Base-by-base conservation (phyloP, 257 asterid genomes). In the Cinchona pubescens region DNA sequence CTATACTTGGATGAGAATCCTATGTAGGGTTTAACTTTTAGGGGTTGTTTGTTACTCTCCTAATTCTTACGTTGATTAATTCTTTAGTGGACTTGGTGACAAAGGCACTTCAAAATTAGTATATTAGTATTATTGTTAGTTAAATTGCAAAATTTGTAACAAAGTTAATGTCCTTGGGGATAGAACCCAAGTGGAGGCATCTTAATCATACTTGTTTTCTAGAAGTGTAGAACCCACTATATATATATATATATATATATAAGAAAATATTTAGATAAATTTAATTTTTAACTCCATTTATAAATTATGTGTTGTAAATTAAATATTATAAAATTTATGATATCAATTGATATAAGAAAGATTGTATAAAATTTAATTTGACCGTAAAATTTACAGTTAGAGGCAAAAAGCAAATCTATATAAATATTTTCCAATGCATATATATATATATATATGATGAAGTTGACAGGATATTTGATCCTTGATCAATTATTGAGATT, bases 1-100 rank as follows among this genome's bases (percentile, higher is more conserved):
- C 70, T 82, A 71, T 81, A 65, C 40, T 49, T 34, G 38, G 76
- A 72, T 71, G 80, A 87, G 93, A 87, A 90, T 88, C 93, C 92
- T 79, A 90, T 82, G 93, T 86, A 76, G 79, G 85, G 78, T 73
- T n/a, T n/a, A 81, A 10, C 75, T 72, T 67, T 74, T 78, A 69
- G 64, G 72, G n/a, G 25, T 40, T 21, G 27, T 69, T 23, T 13
- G 37, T 25, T 13, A 30, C 14, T 30, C 14, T 19, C 65, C 42
- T 55, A 3, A 11, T 55, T 12, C 14, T 38, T 4, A 14, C 0
- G 25, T 42, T 15, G 29, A 18, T 38, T 55, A 55, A 32, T 12
- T 3, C 3, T 48, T 1, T 2, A 43, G 37, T 29, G 75, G 38
- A 37, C 40, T n/a, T 72, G 53, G 5, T 72, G 67, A 72, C 76